phyloP scores from a whole-genome alignment of 441 rosid species.

The Croton laevigatus region DNA sequence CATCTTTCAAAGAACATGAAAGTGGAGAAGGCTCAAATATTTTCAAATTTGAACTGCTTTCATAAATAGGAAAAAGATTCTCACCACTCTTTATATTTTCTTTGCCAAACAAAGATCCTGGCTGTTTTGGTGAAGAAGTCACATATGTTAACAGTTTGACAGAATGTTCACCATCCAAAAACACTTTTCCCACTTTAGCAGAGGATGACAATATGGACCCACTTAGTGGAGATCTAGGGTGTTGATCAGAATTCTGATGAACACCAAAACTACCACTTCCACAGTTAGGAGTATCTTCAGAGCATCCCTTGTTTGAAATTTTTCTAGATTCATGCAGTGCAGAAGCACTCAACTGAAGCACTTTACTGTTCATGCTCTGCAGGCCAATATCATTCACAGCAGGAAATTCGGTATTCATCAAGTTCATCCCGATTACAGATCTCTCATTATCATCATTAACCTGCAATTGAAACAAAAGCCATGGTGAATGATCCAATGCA shows the following conservation, averaged over 20 bases:
- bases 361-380: slow-evolving; percentile 20
- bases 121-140: slow-evolving; percentile 64
- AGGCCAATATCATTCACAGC: slow-evolving; percentile 16
- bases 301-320: slow-evolving; percentile 22
- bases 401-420: slow-evolving; percentile 26
- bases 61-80: slow-evolving; percentile 37
- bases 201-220: slow-evolving; percentile 44
- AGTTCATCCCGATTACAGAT: slow-evolving; percentile 18
- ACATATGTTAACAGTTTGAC: slow-evolving; percentile 30
- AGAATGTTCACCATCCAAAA: slow-evolving; percentile 35
- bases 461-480: slow-evolving; percentile 31
- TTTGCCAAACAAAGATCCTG: slow-evolving; percentile 43
- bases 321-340: slow-evolving; percentile 36
- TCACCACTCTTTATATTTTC: slow-evolving; percentile 41
- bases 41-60: slow-evolving; percentile 48
- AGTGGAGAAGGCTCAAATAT: slow-evolving; percentile 44
- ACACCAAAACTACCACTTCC: slow-evolving; percentile 19
- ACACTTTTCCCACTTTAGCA: slow-evolving; percentile 34
- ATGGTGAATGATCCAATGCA: slow-evolving; percentile 1
- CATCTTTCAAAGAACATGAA: slow-evolving; percentile 44
- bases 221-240: slow-evolving; percentile 31
- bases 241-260: slow-evolving; percentile 28
- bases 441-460: slow-evolving; percentile 19
- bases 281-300: slow-evolving; percentile 21
- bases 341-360: slow-evolving; percentile 18